phyloP scores from a whole-genome alignment of 306 rosid species.

The Rosa multiflora region DNA sequence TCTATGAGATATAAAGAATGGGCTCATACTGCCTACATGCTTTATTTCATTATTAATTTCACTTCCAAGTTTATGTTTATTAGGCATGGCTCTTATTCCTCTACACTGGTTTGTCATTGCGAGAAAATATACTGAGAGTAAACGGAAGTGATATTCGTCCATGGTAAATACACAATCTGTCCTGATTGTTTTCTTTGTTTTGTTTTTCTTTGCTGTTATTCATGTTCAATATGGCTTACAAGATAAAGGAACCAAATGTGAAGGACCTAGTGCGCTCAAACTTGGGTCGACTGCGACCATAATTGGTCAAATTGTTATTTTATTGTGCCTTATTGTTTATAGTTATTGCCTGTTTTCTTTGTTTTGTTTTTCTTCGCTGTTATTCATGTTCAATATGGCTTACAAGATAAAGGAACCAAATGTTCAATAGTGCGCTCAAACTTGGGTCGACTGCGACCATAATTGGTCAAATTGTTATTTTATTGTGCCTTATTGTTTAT shows the following conservation, averaged over 20 bases:
- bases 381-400: neutral
- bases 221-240: neutral
- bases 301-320: neutral
- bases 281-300: neutral
- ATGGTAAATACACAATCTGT: conserved; percentile 50
- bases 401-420: neutral
- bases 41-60: conserved; percentile 23
- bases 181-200: neutral
- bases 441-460: neutral
- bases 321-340: neutral
- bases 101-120: conserved; percentile 89
- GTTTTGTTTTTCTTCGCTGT: neutral
- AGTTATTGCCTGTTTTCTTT: neutral
- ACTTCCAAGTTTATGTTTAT: conserved; percentile 21
- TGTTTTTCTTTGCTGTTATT: neutral
- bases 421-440: neutral
- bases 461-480: neutral
- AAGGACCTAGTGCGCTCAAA: neutral
- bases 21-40: conserved; percentile 13
- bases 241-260: neutral
- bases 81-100: conserved; percentile 98
- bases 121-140: conserved; percentile 91
- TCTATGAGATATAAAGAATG: neutral
- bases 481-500: neutral
- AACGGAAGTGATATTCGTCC: conserved; percentile 98